Evolutionary conservation across 2,329 filamentous ascomycete genomes (phyloP).

Genomic region (Epichloe coenophiala): DNA sequence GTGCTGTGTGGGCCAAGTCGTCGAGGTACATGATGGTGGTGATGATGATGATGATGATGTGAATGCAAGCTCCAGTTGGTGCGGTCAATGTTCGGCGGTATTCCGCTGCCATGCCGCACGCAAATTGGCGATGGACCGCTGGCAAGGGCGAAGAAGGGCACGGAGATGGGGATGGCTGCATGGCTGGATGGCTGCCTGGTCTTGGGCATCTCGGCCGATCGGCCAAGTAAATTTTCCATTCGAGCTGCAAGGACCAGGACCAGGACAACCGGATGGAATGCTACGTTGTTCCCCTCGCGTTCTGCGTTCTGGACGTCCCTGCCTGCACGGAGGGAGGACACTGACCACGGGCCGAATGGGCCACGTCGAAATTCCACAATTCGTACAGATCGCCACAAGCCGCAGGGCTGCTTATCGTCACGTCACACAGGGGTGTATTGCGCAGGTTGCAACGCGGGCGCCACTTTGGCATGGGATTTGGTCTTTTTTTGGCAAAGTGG

Average conservation of each 20-base stretch:
- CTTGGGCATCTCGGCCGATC: not conserved
- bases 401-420: not conserved
- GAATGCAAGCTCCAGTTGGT: not conserved
- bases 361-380: no score
- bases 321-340: no score
- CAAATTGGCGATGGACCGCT: no score
- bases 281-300: no score
- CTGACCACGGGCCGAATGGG: no score
- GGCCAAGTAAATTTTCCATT: not conserved
- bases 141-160: no score
- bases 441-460: not conserved
- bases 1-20: not conserved
- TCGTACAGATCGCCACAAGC: not conserved
- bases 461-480: no score
- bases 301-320: no score
- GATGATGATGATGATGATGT: not conserved
- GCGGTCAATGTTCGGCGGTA: slow-evolving; percentile 1
- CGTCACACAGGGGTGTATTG: not conserved
- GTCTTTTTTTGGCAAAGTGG: no score
- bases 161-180: not conserved
- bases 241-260: not conserved
- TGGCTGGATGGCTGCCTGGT: not conserved
- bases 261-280: not conserved
- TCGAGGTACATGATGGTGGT: not conserved
- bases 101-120: not conserved